These are phyloP conservation scores for Lasiosphaeria hispida DNA, from an alignment of 495 filamentous ascomycete species.

Conservation along the genomic window DNA sequence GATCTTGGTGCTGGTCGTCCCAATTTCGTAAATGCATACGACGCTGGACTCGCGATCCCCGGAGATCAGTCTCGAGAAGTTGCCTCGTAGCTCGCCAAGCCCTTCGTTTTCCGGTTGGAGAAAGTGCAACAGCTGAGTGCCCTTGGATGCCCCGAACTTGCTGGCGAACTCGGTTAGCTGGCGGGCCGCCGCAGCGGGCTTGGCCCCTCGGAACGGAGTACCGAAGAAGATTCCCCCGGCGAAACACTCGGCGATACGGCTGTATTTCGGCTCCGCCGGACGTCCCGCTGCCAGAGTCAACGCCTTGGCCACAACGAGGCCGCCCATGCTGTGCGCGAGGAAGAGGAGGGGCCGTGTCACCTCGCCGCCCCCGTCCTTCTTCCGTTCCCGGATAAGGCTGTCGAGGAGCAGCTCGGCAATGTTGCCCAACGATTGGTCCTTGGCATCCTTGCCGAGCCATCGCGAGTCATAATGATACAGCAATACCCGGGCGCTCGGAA, in stretches of 20 bases:
- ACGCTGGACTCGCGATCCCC: conserved; percentile 12
- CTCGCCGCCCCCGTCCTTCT: background rate
- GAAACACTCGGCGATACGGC: conserved; percentile 15
- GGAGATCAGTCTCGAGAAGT: conserved; percentile 6
- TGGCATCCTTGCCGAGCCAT: conserved; percentile 10
- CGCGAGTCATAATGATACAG: conserved; percentile 16
- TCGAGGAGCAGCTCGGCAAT: conserved; percentile 11
- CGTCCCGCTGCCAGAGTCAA: conserved; percentile 3
- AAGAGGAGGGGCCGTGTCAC: conserved; percentile 13
- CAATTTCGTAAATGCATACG: conserved; percentile 12
- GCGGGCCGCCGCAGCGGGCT: background rate
- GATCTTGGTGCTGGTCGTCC: conserved; percentile 7
- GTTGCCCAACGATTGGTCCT: conserved; percentile 13
- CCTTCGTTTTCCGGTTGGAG: conserved; percentile 11
- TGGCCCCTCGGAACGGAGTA: conserved; percentile 12
- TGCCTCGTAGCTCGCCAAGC: conserved; percentile 10
- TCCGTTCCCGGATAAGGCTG: conserved; percentile 7
- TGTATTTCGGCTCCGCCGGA: conserved; percentile 6
- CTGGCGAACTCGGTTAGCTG: conserved; percentile 5
- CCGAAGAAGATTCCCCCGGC: conserved; percentile 15
- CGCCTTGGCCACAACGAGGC: conserved; percentile 11
- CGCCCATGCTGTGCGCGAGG: conserved; percentile 15
- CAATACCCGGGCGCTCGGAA: conserved; percentile 12
- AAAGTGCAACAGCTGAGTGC: conserved; percentile 3
- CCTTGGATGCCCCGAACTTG: conserved; percentile 8